Conservation (phyloP, 78 protist species). For the Paulinella micropora region DNA sequence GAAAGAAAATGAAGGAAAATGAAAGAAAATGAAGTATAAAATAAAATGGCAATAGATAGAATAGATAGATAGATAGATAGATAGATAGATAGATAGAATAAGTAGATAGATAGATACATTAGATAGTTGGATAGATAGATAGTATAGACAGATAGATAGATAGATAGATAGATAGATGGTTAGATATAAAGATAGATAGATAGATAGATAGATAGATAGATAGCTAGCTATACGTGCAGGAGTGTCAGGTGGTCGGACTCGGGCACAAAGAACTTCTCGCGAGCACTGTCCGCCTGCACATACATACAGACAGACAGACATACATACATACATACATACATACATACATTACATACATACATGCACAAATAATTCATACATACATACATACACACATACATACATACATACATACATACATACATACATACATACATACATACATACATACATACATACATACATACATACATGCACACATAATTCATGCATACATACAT, state of each 20-base stretch:
- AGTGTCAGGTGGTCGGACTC: constrained; percentile 92
- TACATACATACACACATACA: not conserved
- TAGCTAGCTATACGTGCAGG: constrained; percentile 60
- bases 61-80: too few relatives aligned
- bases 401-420: not conserved
- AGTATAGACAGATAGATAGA: not conserved
- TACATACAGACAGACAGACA: not conserved
- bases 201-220: not conserved
- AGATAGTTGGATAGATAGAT: not conserved
- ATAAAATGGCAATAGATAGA: not conserved
- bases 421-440: not conserved
- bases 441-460: not conserved
- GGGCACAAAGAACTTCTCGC: constrained; percentile 81
- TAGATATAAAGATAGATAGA: not conserved
- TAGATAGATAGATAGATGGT: not conserved
- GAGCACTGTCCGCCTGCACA: not conserved
- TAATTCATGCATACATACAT: not conserved
- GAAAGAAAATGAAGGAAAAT: not conserved
- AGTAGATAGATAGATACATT: not conserved
- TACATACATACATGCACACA: not conserved
- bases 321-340: not conserved
- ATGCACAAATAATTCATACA: not conserved
- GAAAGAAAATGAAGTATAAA: not conserved
- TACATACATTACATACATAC: not conserved
- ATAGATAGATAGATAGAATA: not conserved